phyloP scores from a whole-genome alignment of 306 rosid genomes.

The Ziziphus jujuba region DNA sequence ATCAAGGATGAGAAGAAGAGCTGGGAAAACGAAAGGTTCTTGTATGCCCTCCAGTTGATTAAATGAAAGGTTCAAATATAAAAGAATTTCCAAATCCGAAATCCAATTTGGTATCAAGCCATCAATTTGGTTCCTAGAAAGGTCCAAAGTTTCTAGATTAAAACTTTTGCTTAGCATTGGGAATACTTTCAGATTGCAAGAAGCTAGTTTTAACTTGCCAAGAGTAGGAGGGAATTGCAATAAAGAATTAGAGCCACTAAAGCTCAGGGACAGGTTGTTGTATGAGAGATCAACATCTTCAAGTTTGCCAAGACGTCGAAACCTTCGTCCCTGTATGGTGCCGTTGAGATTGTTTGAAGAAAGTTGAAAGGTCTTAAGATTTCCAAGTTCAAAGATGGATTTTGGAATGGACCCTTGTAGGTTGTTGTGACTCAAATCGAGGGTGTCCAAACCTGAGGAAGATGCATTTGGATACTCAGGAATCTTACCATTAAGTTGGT shows the following conservation, averaged over 20 bases:
- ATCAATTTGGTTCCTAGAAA: slow-evolving; percentile 33
- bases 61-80: slow-evolving; percentile 33
- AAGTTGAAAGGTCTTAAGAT: slow-evolving; percentile 24
- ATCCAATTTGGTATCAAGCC: slow-evolving; percentile 43
- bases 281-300: slow-evolving; percentile 35
- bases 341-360: slow-evolving; percentile 51
- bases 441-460: no score
- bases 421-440: slow-evolving; percentile 32
- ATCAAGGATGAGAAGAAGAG: slow-evolving; percentile 7
- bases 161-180: slow-evolving; percentile 33
- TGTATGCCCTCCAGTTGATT: slow-evolving; percentile 5
- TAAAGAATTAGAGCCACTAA: slow-evolving; percentile 2
- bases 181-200: slow-evolving; percentile 23
- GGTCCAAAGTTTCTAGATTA: slow-evolving; percentile 28
- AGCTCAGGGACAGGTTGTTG: slow-evolving; percentile 26
- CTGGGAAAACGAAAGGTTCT: slow-evolving; percentile 11
- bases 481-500: no score
- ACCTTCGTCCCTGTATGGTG: slow-evolving; percentile 4
- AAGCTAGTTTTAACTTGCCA: slow-evolving; percentile 21
- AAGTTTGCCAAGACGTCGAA: slow-evolving; percentile 23
- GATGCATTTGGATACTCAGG: no score
- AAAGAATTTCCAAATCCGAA: slow-evolving; percentile 39
- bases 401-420: slow-evolving; percentile 44
- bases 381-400: slow-evolving; percentile 17
- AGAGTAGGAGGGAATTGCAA: neutral